Evolutionary conservation across 148 eudicot species (phyloP).

Genomic region (Mesembryanthemum crystallinum): DNA sequence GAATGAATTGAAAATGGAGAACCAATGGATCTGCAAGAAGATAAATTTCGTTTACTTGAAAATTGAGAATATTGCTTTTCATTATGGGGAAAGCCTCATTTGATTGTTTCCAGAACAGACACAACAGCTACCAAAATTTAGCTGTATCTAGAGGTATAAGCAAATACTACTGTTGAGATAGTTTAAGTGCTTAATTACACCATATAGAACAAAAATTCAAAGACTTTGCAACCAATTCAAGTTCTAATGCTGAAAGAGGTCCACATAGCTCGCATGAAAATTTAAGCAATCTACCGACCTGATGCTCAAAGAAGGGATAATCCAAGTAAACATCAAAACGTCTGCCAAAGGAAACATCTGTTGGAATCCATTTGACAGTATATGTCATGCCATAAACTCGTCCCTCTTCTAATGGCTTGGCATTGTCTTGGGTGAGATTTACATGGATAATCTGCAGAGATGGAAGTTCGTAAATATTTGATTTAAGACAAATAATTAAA

Average conservation of each 20-base stretch:
- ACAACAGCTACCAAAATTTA: not conserved
- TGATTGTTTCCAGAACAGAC: not conserved
- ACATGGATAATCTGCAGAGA: constrained; percentile 84
- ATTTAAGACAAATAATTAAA: not conserved
- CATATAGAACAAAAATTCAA: not conserved
- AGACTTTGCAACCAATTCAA: not conserved
- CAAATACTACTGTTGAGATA: not conserved
- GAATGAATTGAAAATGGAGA: constrained; percentile 87
- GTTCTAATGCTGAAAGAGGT: not conserved
- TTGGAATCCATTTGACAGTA: constrained; percentile 74
- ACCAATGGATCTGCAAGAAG: constrained; percentile 84
- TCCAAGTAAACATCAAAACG: constrained; percentile 96
- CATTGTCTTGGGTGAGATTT: constrained; percentile 80
- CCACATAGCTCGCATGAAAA: not conserved
- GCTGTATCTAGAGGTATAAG: not conserved
- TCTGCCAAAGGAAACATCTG: constrained; percentile 55
- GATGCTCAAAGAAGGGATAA: constrained; percentile 92
- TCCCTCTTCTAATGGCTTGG: constrained; percentile 75
- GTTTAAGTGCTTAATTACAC: not conserved
- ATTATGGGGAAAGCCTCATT: not conserved
- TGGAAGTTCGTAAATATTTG: constrained; percentile 6
- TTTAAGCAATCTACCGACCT: constrained; percentile 36
- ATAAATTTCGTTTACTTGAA: not conserved
- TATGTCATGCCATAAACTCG: constrained; percentile 68
- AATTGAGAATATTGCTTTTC: not conserved